These are phyloP conservation scores for Mucor racemosus DNA, from an alignment of 371 early-diverging fungal genomes.

Conservation along the genomic window DNA sequence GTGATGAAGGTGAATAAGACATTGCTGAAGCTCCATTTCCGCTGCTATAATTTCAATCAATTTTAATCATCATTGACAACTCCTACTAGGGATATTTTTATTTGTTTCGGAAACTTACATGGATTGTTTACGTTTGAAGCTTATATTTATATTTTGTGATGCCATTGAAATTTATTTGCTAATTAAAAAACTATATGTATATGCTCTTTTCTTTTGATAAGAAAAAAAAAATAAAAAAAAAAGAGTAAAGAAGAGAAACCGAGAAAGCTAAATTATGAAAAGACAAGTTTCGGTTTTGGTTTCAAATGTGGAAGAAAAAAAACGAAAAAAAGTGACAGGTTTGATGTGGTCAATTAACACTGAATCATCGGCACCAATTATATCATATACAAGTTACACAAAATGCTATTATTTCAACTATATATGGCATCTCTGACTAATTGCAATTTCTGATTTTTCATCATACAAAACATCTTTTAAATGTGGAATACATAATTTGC, in stretches of 20 bases:
- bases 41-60: neutral
- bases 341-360: conserved; percentile 12
- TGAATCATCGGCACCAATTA: conserved; percentile 3
- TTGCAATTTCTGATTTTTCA: neutral
- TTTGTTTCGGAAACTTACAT: conserved; percentile 20
- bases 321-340: conserved; percentile 23
- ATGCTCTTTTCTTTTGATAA: neutral
- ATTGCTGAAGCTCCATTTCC: conserved; percentile 17
- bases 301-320: conserved; percentile 12
- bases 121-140: conserved; percentile 28
- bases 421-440: neutral
- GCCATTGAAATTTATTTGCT: conserved; percentile 9
- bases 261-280: conserved; percentile 1
- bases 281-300: conserved; percentile 17
- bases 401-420: neutral
- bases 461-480: neutral
- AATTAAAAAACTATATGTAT: neutral
- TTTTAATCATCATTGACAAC: neutral
- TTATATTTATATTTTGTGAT: conserved; percentile 33
- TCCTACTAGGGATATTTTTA: neutral
- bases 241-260: neutral
- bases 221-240: neutral
- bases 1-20: conserved; percentile 34
- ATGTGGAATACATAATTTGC: neutral
- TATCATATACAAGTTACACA: conserved; percentile 4